Evolutionary conservation across 2,329 filamentous ascomycete species (phyloP).

Genomic region (Diaporthe batatas): DNA sequence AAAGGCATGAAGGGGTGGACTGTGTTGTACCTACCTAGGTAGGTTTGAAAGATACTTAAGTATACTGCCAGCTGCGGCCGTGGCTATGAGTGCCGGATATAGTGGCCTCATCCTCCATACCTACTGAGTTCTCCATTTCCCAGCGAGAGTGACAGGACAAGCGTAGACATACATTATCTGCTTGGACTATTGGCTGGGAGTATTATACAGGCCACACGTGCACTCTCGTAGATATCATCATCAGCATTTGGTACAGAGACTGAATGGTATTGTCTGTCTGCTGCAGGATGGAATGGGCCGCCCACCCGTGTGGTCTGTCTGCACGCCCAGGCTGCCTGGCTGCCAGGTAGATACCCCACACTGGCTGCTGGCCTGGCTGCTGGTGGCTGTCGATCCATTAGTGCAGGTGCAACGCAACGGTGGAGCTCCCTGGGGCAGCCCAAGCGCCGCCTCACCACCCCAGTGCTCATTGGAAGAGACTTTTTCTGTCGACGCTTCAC

Average conservation of each 20-base stretch:
- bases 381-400: constrained; percentile 27
- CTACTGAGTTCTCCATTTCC: neutral
- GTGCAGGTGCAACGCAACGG: constrained; percentile 20
- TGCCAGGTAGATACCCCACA: constrained; percentile 6
- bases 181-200: neutral
- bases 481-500: constrained; percentile 38
- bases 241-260: neutral
- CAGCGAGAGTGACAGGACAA: neutral
- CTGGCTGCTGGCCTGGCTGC: constrained; percentile 14
- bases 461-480: constrained; percentile 37
- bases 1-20: constrained; percentile 36
- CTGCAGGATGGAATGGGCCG: constrained; percentile 1
- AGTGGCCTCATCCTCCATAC: neutral
- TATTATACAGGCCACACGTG: neutral
- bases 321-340: too few relatives aligned
- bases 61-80: neutral
- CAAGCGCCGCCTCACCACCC: constrained; percentile 28
- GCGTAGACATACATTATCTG: neutral
- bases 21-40: too few relatives aligned
- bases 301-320: neutral
- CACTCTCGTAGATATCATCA: neutral
- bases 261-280: neutral
- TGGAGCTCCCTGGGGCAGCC: constrained; percentile 28
- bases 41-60: too few relatives aligned
- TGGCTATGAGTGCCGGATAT: neutral